Evolutionary conservation across 2,329 filamentous ascomycete species (phyloP).

Genomic region (Apiospora phragmitis): DNA sequence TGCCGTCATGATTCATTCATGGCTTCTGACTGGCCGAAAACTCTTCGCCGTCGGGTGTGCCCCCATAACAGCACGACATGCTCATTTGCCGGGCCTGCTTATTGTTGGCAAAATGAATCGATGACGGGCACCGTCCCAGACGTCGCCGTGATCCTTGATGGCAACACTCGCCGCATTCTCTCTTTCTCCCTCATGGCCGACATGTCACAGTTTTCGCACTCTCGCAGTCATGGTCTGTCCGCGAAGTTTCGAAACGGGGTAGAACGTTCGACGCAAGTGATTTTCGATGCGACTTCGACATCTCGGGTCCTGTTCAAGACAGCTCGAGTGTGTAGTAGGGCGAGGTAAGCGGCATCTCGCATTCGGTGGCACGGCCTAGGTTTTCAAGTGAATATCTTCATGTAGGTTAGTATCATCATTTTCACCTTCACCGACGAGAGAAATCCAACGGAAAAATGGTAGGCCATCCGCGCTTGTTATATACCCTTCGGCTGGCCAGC

Average conservation of each 20-base stretch:
- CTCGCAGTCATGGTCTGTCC: background rate
- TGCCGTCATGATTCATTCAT: slow-evolving; percentile 4
- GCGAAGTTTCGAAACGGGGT: background rate
- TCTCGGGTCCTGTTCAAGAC: background rate
- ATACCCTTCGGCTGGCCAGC: background rate
- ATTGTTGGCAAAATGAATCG: background rate
- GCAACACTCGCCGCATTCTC: background rate
- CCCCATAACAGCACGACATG: background rate
- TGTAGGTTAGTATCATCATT: background rate
- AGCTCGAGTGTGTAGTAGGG: background rate
- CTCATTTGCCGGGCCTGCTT: background rate
- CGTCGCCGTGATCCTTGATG: background rate
- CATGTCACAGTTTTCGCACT: background rate
- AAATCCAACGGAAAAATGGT: background rate
- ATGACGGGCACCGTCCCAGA: background rate
- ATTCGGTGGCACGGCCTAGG: background rate
- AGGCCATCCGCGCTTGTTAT: background rate
- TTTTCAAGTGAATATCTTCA: background rate
- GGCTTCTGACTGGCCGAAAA: background rate
- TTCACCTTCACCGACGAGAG: background rate
- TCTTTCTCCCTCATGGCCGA: background rate
- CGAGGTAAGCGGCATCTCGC: background rate
- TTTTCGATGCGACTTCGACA: background rate
- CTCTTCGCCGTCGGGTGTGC: background rate
- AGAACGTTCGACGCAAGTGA: background rate